Conservation (phyloP, 345 rosid genomes). For the Syzygium oleosum region DNA sequence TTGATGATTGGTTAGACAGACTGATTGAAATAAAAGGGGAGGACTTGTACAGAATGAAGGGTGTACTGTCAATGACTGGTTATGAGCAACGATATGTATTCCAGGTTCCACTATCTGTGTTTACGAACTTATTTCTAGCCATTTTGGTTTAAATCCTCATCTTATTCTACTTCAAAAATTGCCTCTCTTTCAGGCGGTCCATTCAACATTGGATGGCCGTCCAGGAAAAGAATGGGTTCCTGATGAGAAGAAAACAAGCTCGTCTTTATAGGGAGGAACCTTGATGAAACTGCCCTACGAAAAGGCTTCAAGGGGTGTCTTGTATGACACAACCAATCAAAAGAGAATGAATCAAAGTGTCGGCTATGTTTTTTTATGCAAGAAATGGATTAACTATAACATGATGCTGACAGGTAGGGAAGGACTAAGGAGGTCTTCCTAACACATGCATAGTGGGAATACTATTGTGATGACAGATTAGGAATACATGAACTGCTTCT, state of each 20-base stretch:
- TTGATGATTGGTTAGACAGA: constrained; percentile 76
- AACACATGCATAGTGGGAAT: background rate
- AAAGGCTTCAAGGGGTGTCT: constrained; percentile 64
- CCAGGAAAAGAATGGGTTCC: constrained; percentile 51
- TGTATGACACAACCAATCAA: constrained; percentile 3
- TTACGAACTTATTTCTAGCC: background rate
- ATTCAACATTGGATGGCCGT: constrained; percentile 50
- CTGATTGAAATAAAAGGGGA: constrained; percentile 57
- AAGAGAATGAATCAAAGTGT: background rate
- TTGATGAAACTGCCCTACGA: constrained; percentile 39
- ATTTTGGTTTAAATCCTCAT: background rate
- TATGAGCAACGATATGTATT: constrained; percentile 50
- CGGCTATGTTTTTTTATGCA: background rate
- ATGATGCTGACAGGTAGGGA: background rate
- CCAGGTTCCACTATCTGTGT: constrained; percentile 30
- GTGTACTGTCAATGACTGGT: constrained; percentile 35
- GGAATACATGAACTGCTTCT: background rate
- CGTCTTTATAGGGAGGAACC: constrained; percentile 58
- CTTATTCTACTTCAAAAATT: background rate
- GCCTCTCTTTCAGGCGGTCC: constrained; percentile 39
- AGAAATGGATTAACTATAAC: background rate
- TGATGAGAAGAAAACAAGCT: constrained; percentile 63
- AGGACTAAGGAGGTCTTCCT: background rate
- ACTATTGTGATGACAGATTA: background rate
- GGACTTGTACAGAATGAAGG: constrained; percentile 71